Percentiles rank a stretch among this genome's conserved stretches.
Conservation (phyloP, 441 rosid species). For the Pelargonium cotyledonis region DNA sequence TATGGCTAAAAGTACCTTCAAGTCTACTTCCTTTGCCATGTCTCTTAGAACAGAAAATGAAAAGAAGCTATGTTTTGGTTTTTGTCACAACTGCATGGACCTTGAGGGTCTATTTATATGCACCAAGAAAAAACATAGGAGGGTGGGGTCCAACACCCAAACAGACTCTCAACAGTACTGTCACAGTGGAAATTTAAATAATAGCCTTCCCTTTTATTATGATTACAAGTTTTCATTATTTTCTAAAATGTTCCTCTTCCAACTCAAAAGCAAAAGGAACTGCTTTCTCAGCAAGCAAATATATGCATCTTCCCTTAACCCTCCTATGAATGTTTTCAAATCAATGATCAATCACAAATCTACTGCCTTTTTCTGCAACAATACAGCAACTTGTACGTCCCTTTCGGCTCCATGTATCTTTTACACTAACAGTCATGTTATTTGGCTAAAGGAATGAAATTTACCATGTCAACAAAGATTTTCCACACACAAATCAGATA, state of each 20-base stretch:
- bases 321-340: not conserved
- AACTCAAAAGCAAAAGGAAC: not conserved
- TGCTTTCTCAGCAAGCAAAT: not conserved
- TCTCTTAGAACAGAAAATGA: not conserved
- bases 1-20: slow-evolving; percentile 27
- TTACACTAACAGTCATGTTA: no score
- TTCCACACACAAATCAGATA: no score
- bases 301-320: no score
- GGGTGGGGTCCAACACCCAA: no score
- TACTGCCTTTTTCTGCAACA: not conserved
- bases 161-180: no score
- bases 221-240: not conserved
- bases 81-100: not conserved
- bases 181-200: no score
- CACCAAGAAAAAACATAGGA: not conserved
- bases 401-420: no score
- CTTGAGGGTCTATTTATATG: not conserved
- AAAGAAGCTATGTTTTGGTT: not conserved
- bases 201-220: no score
- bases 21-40: slow-evolving; percentile 40
- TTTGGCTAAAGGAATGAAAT: no score
- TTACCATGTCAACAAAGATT: no score
- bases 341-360: not conserved
- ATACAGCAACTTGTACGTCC: not conserved
- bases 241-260: not conserved